phyloP scores from a whole-genome alignment of 768 basidiomycete species.

The Termitomyces sp. region DNA sequence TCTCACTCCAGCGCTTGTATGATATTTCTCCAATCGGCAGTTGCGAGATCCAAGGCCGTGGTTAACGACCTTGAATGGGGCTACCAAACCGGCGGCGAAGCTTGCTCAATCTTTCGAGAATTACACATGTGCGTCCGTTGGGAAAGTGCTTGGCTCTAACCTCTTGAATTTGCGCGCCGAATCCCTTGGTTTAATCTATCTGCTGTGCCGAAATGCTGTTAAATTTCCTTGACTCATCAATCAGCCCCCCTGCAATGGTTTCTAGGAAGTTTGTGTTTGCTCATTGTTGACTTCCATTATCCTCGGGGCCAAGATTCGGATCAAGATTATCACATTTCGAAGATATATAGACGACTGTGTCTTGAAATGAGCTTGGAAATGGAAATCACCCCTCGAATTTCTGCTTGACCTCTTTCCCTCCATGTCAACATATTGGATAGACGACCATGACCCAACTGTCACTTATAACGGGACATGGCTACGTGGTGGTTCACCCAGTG shows the following conservation, averaged over 20 bases:
- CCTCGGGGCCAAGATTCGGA: slow-evolving; percentile 3
- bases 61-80: neutral
- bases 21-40: neutral
- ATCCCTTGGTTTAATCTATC: neutral
- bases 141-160: neutral
- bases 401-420: neutral
- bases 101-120: neutral
- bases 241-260: neutral
- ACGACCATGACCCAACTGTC: slow-evolving; percentile 28
- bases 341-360: slow-evolving; percentile 3
- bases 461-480: slow-evolving; percentile 27
- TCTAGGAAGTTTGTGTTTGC: neutral
- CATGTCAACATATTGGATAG: slow-evolving; percentile 22
- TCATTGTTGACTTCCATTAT: neutral
- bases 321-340: neutral
- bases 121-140: neutral
- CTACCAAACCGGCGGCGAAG: neutral
- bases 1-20: neutral
- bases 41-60: neutral
- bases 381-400: neutral
- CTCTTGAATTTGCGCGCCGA: neutral
- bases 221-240: neutral
- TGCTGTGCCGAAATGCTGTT: neutral
- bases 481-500: slow-evolving; percentile 18
- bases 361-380: neutral